Evolutionary conservation across 106 monocot species (phyloP).

Genomic region (Narthecium ossifragum): DNA sequence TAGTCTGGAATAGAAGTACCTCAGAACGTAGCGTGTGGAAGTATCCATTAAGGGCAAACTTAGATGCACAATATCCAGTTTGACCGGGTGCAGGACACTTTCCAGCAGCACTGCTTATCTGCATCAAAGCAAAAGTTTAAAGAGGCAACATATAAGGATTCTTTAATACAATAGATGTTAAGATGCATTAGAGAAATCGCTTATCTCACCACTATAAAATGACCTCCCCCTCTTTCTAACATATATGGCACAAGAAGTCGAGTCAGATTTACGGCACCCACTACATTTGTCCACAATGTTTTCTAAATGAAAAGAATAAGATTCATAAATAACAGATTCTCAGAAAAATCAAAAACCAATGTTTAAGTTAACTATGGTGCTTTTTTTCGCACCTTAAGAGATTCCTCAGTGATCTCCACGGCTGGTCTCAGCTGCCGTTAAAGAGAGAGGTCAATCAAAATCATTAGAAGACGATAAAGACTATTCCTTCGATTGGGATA

Average conservation of each 20-base stretch:
- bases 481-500: too few species aligned
- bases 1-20: neutral
- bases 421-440: conserved; percentile 22
- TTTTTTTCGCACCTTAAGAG: conserved; percentile 5
- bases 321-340: neutral
- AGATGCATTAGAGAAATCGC: too few species aligned
- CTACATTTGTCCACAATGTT: neutral
- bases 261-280: neutral
- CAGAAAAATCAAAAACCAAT: neutral
- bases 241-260: neutral
- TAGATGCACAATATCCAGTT: conserved; percentile 2
- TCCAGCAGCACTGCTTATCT: conserved; percentile 4
- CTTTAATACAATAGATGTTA: too few species aligned
- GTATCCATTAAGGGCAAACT: conserved; percentile 3
- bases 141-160: too few species aligned
- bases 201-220: conserved; percentile 1
- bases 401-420: conserved; percentile 18
- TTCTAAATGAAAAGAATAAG: neutral
- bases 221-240: neutral
- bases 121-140: neutral
- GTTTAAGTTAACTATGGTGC: neutral
- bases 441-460: neutral
- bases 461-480: neutral
- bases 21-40: conserved; percentile 6
- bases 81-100: conserved; percentile 1